Evolutionary conservation across 1,139 yeast species (phyloP).

Genomic region (Lizanozyma gosingica): DNA sequence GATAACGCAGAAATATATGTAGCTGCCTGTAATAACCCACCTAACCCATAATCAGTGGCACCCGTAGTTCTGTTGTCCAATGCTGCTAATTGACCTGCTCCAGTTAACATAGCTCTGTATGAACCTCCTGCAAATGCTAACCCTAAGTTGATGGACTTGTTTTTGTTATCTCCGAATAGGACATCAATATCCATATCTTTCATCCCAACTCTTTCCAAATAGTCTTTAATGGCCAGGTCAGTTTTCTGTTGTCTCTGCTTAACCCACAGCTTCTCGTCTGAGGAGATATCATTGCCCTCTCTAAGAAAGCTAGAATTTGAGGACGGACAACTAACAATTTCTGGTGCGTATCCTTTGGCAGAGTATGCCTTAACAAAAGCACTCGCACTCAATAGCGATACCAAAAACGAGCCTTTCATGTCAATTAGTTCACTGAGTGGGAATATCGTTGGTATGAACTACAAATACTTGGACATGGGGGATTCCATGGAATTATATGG

Average conservation of each 20-base stretch:
- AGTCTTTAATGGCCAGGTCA: conserved; percentile 21
- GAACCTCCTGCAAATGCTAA: conserved; percentile 41
- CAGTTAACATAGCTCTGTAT: conserved; percentile 37
- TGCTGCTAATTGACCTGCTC: conserved; percentile 37
- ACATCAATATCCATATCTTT: conserved; percentile 23
- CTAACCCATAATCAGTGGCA: conserved; percentile 22
- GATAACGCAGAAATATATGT: conserved; percentile 34
- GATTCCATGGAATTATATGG: too few species aligned
- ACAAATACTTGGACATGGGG: too few species aligned
- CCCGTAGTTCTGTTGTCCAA: conserved; percentile 22
- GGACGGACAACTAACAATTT: conserved; percentile 23
- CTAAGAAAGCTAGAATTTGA: conserved; percentile 7
- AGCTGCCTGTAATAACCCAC: conserved; percentile 32
- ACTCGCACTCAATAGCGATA: neutral
- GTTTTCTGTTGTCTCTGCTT: conserved; percentile 20
- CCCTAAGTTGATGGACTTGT: conserved; percentile 29
- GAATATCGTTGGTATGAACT: too few species aligned
- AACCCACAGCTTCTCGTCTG: conserved; percentile 21
- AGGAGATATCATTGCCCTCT: conserved; percentile 19
- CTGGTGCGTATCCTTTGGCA: conserved; percentile 31
- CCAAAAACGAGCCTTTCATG: neutral
- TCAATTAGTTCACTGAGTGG: too few species aligned
- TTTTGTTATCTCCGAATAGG: conserved; percentile 17
- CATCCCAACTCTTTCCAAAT: conserved; percentile 25
- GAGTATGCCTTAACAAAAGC: neutral